Base-by-base conservation (phyloP, 805 yeast genomes). In the Zygosaccharomyces kombuchaensis region DNA sequence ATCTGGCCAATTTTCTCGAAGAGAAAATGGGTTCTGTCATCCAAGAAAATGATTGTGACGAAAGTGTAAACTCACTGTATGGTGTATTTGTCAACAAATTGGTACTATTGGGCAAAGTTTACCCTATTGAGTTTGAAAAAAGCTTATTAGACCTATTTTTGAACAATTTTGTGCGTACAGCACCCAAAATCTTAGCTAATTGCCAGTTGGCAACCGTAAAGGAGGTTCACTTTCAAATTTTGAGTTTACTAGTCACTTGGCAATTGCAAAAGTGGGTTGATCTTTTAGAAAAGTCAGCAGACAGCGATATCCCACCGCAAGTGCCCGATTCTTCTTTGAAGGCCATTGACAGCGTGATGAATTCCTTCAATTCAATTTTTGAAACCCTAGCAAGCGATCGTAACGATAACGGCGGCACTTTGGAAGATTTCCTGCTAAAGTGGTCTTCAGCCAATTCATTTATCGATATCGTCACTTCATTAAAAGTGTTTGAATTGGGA, bases 191-290 rank as follows among this genome's bases (percentile, higher is more conserved):
- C 4, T 21, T 48, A 12, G 48, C 46, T 9, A 14, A 25, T 9
- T 36, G 51, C 14, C 44, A 53, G 26, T 17, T 22, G 2, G 55
- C 54, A 5, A 43, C 56, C 8, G 26, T 53, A 2, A 25, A 41
- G 22, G 43, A 46, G n/a, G 45, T 60, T 14, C 50, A 60, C 44
- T 59, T 63, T 35, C 62, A 54, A 39, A 21, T 63, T 29, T 48
- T 64, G 16, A 53, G 59, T 1, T 35, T 62, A 17, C 32, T 58
- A 9, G 57, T 53, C 12, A 50, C 62, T 7, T 60, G 68, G 65
- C 52, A 58, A 37, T 39, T 63, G 34, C 60, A 61, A 32, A 55
- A 53, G 39, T 64, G 67, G 67, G 47, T 50, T 2, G 58, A 56
- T 10, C 50, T 59, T 16, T 37, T 62, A 9, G 50, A 53, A 19